Conservation (phyloP, 805 yeast species). For the Priceomyces haplophilus region DNA sequence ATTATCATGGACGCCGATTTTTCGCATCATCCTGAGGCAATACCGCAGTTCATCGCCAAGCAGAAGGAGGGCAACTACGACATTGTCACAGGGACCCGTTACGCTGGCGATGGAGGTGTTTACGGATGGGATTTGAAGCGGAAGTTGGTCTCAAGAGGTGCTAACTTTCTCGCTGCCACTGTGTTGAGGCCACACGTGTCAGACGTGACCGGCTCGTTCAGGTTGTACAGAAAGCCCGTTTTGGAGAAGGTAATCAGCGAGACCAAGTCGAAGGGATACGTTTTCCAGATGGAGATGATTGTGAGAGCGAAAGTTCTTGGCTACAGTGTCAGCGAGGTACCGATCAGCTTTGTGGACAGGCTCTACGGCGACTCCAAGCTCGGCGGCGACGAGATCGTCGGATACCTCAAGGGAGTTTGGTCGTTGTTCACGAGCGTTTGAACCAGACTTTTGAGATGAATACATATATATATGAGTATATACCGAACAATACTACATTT, state of each 20-base stretch:
- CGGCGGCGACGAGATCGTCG: slow-evolving; percentile 79
- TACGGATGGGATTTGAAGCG: slow-evolving; percentile 83
- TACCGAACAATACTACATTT: no score
- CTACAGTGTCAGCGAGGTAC: slow-evolving; percentile 74
- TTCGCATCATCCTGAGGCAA: slow-evolving; percentile 78
- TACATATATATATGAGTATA: no score
- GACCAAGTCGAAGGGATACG: slow-evolving; percentile 75
- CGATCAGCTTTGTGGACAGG: slow-evolving; percentile 75
- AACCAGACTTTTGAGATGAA: not conserved
- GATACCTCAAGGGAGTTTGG: slow-evolving; percentile 76
- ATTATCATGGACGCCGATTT: slow-evolving; percentile 84
- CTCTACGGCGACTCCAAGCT: slow-evolving; percentile 75
- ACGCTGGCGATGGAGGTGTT: slow-evolving; percentile 79
- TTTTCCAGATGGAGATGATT: slow-evolving; percentile 87
- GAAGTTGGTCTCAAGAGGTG: slow-evolving; percentile 74
- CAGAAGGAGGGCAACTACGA: slow-evolving; percentile 53
- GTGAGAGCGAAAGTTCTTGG: slow-evolving; percentile 75
- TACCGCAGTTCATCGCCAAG: slow-evolving; percentile 68
- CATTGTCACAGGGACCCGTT: slow-evolving; percentile 61
- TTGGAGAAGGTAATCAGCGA: slow-evolving; percentile 62
- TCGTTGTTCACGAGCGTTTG: slow-evolving; percentile 60
- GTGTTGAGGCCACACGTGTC: slow-evolving; percentile 69
- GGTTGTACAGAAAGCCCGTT: slow-evolving; percentile 69
- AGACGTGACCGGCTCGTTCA: slow-evolving; percentile 74
- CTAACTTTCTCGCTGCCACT: slow-evolving; percentile 71